A percentile compares a stretch with the other conserved stretches of the same genome.
Evolutionary conservation across 2,329 filamentous ascomycete species (phyloP).

Genomic region (Hymenotorrendiella dingleyae): DNA sequence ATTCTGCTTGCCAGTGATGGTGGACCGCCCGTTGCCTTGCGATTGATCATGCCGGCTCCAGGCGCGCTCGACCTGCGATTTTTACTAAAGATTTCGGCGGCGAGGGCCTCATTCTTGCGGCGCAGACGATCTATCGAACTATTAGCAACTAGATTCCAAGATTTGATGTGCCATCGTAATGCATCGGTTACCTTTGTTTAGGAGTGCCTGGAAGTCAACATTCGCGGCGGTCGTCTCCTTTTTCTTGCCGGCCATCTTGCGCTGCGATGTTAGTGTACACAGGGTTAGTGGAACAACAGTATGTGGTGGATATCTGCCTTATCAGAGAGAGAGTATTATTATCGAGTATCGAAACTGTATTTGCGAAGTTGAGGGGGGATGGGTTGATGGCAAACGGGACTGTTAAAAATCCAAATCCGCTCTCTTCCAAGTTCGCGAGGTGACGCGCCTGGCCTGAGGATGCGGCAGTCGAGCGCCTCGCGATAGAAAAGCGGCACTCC

Average conservation of each 20-base stretch:
- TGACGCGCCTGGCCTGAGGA: neutral
- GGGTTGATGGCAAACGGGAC: neutral
- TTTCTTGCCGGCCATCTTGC: constrained; percentile 24
- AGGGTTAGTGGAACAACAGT: constrained; percentile 11
- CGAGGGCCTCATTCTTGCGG: constrained; percentile 67
- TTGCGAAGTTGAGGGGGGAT: neutral
- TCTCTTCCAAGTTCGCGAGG: neutral
- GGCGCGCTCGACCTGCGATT: constrained; percentile 51
- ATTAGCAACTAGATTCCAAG: constrained; percentile 11
- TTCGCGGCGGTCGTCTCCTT: constrained; percentile 23
- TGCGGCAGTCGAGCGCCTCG: too few species aligned
- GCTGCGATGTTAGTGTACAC: constrained; percentile 13
- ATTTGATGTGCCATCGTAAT: neutral
- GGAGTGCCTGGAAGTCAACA: constrained; percentile 30
- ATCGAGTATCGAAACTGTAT: neutral
- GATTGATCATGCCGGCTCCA: constrained; percentile 37
- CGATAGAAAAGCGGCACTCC: too few species aligned
- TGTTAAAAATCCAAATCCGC: neutral
- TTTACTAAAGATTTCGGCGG: constrained; percentile 64
- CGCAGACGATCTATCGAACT: constrained; percentile 46
- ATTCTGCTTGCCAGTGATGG: constrained; percentile 64
- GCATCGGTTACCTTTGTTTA: constrained; percentile 25
- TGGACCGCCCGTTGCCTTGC: constrained; percentile 34
- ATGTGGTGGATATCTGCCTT: neutral
- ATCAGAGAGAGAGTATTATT: neutral